Evolutionary conservation across 768 basidiomycete species (phyloP).

Genomic region (Dioszegia hungarica): DNA sequence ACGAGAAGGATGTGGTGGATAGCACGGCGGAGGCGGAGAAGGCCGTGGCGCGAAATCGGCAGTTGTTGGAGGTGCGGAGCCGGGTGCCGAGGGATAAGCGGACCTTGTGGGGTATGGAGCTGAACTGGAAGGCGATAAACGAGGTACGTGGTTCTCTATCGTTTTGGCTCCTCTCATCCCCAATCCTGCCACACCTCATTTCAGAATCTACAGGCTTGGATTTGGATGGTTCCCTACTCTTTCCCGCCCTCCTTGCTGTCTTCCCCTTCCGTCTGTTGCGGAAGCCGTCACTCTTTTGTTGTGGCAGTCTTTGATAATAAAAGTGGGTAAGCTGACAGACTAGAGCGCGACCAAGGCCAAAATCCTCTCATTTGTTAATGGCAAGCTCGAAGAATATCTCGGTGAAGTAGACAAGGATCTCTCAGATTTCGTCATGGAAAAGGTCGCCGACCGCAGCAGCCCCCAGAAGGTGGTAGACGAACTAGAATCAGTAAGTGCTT

Average conservation of each 20-base stretch:
- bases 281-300: too few relatives aligned
- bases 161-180: not conserved
- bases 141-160: constrained; percentile 59
- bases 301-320: too few relatives aligned
- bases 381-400: constrained; percentile 76
- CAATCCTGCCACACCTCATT: too few relatives aligned
- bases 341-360: constrained; percentile 78
- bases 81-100: constrained; percentile 75
- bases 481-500: constrained; percentile 71
- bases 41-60: constrained; percentile 70
- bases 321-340: constrained; percentile 19
- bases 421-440: constrained; percentile 88
- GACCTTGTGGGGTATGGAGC: constrained; percentile 24
- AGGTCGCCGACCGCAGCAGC: constrained; percentile 82
- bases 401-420: constrained; percentile 91
- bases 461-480: constrained; percentile 83
- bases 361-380: constrained; percentile 75
- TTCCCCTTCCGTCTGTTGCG: too few relatives aligned
- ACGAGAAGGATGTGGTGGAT: constrained; percentile 12
- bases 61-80: constrained; percentile 68
- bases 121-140: constrained; percentile 84
- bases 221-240: too few relatives aligned
- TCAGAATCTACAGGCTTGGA: too few relatives aligned
- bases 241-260: too few relatives aligned
- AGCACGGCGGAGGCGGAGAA: constrained; percentile 57